Percentiles rank a stretch among this genome's conserved stretches.
phyloP scores from a whole-genome alignment of 345 rosid species.

The Angophora floribunda region DNA sequence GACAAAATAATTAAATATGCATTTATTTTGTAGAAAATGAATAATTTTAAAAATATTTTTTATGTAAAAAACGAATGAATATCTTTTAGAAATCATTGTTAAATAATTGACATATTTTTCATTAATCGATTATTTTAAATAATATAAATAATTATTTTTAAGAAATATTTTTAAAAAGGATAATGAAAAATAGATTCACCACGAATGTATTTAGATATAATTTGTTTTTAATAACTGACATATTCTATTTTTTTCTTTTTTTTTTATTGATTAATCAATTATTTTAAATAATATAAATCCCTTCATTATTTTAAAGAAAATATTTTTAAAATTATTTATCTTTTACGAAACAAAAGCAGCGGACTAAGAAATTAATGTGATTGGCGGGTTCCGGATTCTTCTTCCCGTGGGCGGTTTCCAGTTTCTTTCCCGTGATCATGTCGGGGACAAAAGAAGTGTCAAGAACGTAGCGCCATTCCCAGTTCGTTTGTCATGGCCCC shows the following conservation, averaged over 20 bases:
- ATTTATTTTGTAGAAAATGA: no score
- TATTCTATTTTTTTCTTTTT: no score
- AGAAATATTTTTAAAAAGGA: no score
- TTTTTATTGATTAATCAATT: fast-evolving
- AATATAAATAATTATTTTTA: no score
- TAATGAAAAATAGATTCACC: neutral
- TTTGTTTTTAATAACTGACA: fast-evolving
- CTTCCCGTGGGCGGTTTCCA: neutral
- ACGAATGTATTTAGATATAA: neutral
- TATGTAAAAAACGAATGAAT: no score
- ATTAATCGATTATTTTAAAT: no score
- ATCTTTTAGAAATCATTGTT: neutral
- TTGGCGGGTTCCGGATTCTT: neutral
- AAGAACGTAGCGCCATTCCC: neutral
- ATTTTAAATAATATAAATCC: neutral
- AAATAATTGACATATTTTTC: no score
- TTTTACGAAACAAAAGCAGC: neutral
- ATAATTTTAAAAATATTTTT: no score
- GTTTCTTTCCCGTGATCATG: neutral
- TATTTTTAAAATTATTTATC: no score
- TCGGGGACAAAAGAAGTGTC: neutral
- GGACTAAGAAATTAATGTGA: neutral
- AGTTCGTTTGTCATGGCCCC: neutral
- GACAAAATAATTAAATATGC: neutral
- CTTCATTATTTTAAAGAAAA: neutral